Evolutionary conservation across 768 basidiomycete species (phyloP), one percentile per base, ranked within the genome.

Genomic region (Gloeophyllum trabeum): DNA sequence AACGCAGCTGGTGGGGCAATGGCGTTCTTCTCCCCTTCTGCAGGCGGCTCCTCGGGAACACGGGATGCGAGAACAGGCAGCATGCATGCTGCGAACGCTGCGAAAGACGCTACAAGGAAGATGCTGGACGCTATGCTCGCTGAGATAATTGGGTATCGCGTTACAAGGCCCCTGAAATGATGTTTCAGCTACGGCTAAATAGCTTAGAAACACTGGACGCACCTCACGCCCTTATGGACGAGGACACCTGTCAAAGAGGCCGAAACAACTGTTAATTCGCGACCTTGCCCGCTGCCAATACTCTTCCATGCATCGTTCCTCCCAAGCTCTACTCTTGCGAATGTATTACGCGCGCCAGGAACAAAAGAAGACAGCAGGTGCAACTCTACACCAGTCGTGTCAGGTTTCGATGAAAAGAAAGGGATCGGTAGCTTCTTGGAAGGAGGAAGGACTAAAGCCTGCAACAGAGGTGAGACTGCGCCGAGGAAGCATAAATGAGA

Each of bases 221-320:
- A 85, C 88, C 82, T 73, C 34, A 89, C 59, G 25, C 88, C 87
- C 46, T 69, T 72, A 47, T 76, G 81, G 26, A 73, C 69, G 23
- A 84, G 71, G 16, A 63, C 60, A 6, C 87, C 87, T 43, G 62
- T 67, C 34, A 91, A 49, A 26, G 65, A 70, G 18, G 84, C 81
- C 18, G 73, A 66, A 23, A 71, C 53, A 6, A 91, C 74, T 47
- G 72, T 81, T 3, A 91, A 51, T 56, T 91, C 88, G 41, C 80
- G 76, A 13, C 76, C 82, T 59, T 80, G 64, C 2, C 85, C 87
- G 12, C 57, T 62, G 4, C 85, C 85, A 18, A 90, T 38, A 22
- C 62, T 70, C 55, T 60, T 77, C 88, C 88, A 91, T 24, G 64
- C 63, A 54, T 91, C 88, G 10, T 60, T 66, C 34, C 88, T 75